Evolutionary conservation across 768 basidiomycete species (phyloP).

Genomic region (Suillus clintonianus): DNA sequence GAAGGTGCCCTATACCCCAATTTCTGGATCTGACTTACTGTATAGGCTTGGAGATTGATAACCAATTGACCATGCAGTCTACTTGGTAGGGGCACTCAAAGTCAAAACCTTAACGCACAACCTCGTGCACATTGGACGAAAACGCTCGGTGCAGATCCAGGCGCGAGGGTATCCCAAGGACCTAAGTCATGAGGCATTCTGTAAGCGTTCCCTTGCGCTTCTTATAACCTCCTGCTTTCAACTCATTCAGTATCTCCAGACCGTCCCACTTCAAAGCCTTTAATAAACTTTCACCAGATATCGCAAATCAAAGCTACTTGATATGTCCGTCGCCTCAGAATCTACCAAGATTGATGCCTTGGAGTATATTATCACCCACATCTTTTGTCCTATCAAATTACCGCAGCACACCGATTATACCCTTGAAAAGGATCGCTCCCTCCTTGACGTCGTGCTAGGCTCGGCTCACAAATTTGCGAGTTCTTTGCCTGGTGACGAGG

Average conservation of each 20-base stretch:
- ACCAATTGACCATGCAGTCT: not conserved
- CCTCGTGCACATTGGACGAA: not conserved
- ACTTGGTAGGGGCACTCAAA: too few species aligned
- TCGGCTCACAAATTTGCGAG: conserved; percentile 20
- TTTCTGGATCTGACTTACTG: too few species aligned
- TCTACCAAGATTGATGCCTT: not conserved
- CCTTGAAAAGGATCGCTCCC: conserved; percentile 18
- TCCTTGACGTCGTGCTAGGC: conserved; percentile 20
- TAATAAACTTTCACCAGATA: not conserved
- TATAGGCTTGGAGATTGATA: not conserved
- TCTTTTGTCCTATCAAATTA: conserved; percentile 13
- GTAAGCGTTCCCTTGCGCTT: not conserved
- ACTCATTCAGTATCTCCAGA: not conserved
- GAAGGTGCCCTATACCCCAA: not conserved
- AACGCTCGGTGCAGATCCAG: not conserved
- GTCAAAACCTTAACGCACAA: too few species aligned
- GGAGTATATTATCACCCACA: conserved; percentile 8
- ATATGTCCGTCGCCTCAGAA: not conserved
- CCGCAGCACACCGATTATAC: conserved; percentile 27
- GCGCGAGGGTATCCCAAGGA: not conserved
- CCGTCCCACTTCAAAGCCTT: not conserved
- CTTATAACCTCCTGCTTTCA: not conserved
- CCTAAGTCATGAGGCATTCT: not conserved
- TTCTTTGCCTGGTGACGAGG: conserved; percentile 3
- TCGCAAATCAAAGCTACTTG: not conserved